phyloP scores from a whole-genome alignment of 1,284 basidiomycete genomes.

The Amylostereum areolatum region DNA sequence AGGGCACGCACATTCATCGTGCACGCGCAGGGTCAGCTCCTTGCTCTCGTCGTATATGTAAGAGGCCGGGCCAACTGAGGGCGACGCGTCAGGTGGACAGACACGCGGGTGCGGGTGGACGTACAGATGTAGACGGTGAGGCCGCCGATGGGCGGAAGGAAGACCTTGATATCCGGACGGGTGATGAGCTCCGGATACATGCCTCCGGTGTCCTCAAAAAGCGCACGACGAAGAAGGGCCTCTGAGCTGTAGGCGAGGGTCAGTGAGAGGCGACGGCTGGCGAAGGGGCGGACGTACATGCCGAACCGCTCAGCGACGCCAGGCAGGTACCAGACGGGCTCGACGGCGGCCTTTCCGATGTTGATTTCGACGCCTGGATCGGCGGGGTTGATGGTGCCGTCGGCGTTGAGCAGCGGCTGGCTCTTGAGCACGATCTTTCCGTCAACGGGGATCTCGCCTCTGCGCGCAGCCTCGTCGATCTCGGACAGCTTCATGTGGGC shows the following conservation, averaged over 20 bases:
- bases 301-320: constrained; percentile 88
- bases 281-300: constrained; percentile 51
- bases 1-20: constrained; percentile 78
- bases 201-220: constrained; percentile 94
- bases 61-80: constrained; percentile 72
- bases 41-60: constrained; percentile 76
- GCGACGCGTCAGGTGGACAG: not conserved
- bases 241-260: constrained; percentile 55
- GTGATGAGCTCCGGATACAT: constrained; percentile 97
- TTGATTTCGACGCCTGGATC: constrained; percentile 84
- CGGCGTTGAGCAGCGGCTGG: constrained; percentile 51
- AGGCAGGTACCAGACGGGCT: constrained; percentile 93
- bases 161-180: constrained; percentile 91
- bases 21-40: constrained; percentile 87
- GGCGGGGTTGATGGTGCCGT: constrained; percentile 49
- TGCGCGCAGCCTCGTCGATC: constrained; percentile 76
- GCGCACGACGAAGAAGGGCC: constrained; percentile 73
- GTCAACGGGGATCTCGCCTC: constrained; percentile 74
- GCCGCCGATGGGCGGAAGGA: constrained; percentile 91
- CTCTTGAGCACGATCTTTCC: constrained; percentile 78
- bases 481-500: constrained; percentile 89
- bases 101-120: constrained; percentile 14
- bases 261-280: too few relatives aligned
- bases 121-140: constrained; percentile 91
- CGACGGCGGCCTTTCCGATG: constrained; percentile 85